These are phyloP conservation scores for Cryomyces antarcticus DNA, from an alignment of 495 filamentous ascomycete species.

Conservation along the genomic window DNA sequence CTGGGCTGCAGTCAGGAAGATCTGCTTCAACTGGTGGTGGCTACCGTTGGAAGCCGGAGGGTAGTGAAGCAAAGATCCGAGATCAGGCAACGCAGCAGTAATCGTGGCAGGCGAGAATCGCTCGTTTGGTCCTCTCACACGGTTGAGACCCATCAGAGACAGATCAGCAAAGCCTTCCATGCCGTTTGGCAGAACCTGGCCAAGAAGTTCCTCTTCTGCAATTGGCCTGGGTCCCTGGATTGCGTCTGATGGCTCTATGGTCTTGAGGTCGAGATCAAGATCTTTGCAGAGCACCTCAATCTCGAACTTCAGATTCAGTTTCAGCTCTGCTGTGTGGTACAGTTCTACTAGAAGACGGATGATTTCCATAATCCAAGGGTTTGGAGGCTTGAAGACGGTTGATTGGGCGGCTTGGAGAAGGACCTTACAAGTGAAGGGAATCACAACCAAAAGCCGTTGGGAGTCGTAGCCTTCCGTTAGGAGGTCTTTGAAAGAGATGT, in stretches of 20 bases:
- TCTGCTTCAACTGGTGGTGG: constrained; percentile 49
- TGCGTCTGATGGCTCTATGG: constrained; percentile 61
- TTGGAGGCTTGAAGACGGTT: constrained; percentile 79
- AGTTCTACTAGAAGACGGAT: constrained; percentile 72
- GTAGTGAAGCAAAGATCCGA: constrained; percentile 49
- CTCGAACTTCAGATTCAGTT: constrained; percentile 90
- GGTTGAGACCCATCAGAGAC: constrained; percentile 47
- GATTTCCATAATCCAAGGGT: constrained; percentile 95
- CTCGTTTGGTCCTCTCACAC: constrained; percentile 41
- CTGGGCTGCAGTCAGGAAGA: constrained; percentile 64
- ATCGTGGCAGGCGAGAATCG: constrained; percentile 54
- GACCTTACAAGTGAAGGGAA: constrained; percentile 94
- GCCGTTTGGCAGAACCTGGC: constrained; percentile 37
- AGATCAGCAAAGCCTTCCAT: constrained; percentile 64
- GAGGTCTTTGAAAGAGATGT: constrained; percentile 90
- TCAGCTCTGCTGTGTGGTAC: constrained; percentile 79
- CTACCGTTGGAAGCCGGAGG: constrained; percentile 56
- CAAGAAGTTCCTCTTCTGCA: constrained; percentile 32
- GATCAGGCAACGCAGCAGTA: constrained; percentile 55
- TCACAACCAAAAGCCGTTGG: constrained; percentile 70
- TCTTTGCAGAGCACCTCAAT: constrained; percentile 94
- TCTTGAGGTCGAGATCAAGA: constrained; percentile 69
- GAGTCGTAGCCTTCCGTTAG: constrained; percentile 83
- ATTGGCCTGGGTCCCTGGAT: constrained; percentile 46
- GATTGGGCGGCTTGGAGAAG: constrained; percentile 66